Conservation (phyloP, 106 monocot species). For the Dendrobium chrysotoxum region DNA sequence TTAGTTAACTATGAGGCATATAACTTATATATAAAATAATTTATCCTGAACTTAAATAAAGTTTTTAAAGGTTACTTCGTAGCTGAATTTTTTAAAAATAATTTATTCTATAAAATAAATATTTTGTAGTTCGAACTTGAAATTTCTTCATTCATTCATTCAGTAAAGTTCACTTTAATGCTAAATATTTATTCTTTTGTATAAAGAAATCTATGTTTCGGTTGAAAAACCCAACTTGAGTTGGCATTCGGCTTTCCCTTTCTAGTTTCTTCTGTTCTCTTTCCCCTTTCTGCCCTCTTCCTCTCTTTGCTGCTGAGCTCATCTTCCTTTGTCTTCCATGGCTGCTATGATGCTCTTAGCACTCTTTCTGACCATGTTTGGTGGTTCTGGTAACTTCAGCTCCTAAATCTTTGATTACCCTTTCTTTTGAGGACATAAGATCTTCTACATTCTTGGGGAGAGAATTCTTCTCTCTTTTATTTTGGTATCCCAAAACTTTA, state of each 20-base stretch:
- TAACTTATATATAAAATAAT: no score
- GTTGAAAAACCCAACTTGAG: no score
- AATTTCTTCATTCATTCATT: no score
- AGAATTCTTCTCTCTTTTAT: not conserved
- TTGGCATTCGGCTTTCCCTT: not conserved
- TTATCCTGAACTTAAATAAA: no score
- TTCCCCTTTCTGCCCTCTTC: not conserved
- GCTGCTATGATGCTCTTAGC: constrained; percentile 16
- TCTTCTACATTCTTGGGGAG: not conserved
- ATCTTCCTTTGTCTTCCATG: not conserved
- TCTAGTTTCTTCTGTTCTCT: not conserved
- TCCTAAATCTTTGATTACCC: not conserved
- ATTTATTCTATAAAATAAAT: no score
- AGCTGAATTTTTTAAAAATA: no score
- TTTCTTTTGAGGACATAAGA: not conserved
- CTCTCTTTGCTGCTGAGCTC: not conserved
- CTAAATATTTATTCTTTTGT: no score
- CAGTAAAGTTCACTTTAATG: no score
- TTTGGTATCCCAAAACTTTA: not conserved
- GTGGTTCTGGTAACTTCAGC: constrained; percentile 23
- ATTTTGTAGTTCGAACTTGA: no score
- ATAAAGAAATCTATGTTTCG: no score
- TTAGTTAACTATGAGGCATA: no score
- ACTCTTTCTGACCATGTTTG: constrained; percentile 16
- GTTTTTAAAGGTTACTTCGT: no score